These are phyloP conservation scores for Zygotorulaspora chibaensis DNA, from an alignment of 805 yeast species.

Conservation along the genomic window DNA sequence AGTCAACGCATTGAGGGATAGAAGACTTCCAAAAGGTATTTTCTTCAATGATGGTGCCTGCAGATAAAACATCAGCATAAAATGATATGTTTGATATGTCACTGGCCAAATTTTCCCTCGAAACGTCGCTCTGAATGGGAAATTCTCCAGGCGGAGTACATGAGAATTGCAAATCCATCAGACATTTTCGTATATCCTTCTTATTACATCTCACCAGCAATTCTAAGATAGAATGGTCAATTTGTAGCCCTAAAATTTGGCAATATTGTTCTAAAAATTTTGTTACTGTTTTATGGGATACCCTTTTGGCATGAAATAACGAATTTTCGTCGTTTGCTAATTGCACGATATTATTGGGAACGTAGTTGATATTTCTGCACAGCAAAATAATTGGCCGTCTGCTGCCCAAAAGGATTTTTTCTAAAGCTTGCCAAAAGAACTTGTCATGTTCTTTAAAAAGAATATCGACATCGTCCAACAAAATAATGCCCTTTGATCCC, in stretches of 20 bases:
- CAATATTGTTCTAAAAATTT: slow-evolving; percentile 37
- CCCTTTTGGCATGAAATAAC: slow-evolving; percentile 32
- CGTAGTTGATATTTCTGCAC: slow-evolving; percentile 45
- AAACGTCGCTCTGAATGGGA: background rate
- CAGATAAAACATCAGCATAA: slow-evolving; percentile 19
- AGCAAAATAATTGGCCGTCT: slow-evolving; percentile 70
- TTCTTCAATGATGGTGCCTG: slow-evolving; percentile 17
- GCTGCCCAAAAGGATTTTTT: slow-evolving; percentile 53
- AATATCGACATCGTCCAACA: slow-evolving; percentile 83
- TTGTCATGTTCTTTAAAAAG: slow-evolving; percentile 70
- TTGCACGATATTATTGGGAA: slow-evolving; percentile 49
- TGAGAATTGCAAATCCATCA: slow-evolving; percentile 43
- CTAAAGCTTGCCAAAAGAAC: slow-evolving; percentile 73
- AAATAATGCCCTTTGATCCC: slow-evolving; percentile 55
- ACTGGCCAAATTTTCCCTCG: background rate
- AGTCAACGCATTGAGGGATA: slow-evolving; percentile 22
- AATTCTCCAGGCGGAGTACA: slow-evolving; percentile 13
- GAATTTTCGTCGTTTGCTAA: slow-evolving; percentile 43
- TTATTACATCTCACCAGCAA: slow-evolving; percentile 27
- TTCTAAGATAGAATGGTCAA: slow-evolving; percentile 33
- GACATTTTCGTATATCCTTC: slow-evolving; percentile 45
- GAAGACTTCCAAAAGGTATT: slow-evolving; percentile 17
- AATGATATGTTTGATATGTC: background rate
- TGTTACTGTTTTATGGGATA: slow-evolving; percentile 21
- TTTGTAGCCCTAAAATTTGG: slow-evolving; percentile 30